Percentiles rank a stretch among this genome's conserved stretches.
Evolutionary conservation across 2,329 filamentous ascomycete genomes (phyloP).

Genomic region (Fusarium virguliforme): DNA sequence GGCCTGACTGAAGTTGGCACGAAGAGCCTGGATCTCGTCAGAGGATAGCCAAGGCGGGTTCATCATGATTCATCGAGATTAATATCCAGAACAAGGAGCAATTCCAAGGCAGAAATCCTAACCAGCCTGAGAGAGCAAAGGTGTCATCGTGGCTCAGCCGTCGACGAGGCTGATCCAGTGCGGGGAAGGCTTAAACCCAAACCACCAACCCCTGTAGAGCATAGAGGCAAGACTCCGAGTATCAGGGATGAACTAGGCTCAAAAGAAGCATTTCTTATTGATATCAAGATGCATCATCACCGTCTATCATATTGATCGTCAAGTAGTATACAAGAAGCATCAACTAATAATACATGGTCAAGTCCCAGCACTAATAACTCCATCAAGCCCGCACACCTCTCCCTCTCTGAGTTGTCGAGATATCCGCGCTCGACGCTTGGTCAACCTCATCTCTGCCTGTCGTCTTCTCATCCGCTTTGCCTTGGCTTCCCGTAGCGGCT

Average conservation of each 20-base stretch:
- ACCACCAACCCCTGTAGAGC: constrained; percentile 30
- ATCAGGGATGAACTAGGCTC: background rate
- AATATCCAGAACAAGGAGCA: background rate
- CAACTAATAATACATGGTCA: constrained; percentile 26
- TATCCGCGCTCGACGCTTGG: constrained; percentile 57
- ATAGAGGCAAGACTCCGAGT: background rate
- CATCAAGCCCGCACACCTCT: constrained; percentile 9
- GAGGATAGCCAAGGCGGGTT: constrained; percentile 19
- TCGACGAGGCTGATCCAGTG: constrained; percentile 17
- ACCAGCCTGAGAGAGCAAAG: background rate
- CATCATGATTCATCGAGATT: constrained; percentile 27
- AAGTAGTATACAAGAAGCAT: constrained; percentile 19
- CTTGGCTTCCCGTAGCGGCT: constrained; percentile 46
- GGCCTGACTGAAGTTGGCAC: constrained; percentile 54
- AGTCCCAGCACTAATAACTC: constrained; percentile 1
- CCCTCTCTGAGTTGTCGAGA: constrained; percentile 52
- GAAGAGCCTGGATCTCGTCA: constrained; percentile 33
- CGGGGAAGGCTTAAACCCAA: constrained; percentile 32
- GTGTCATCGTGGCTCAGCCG: constrained; percentile 17
- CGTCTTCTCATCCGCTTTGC: constrained; percentile 51
- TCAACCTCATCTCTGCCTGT: constrained; percentile 54
- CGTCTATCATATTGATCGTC: constrained; percentile 8
- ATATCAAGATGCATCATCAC: constrained; percentile 18
- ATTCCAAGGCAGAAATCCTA: background rate
- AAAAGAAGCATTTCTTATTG: background rate